Percentiles rank a stretch among this genome's conserved stretches.
These are phyloP conservation scores for Porphyridium purpureum DNA, from an alignment of 23 red algal genomes.

Conservation along the genomic window DNA sequence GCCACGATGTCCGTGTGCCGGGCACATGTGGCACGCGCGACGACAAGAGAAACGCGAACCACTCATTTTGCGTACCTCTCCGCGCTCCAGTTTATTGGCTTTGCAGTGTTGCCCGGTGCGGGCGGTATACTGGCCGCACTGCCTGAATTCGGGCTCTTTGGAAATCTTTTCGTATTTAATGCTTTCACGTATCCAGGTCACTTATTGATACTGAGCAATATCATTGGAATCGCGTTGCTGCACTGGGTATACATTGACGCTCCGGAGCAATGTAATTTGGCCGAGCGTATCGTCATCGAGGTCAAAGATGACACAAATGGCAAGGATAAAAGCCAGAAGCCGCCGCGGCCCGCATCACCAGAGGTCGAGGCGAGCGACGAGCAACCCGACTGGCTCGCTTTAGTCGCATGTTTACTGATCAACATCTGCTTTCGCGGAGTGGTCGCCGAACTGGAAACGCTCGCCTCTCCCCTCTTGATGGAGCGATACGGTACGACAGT, in stretches of 20 bases:
- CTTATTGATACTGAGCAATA: constrained; percentile 29
- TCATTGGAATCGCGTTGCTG: constrained; percentile 14
- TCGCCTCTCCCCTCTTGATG: constrained; percentile 64
- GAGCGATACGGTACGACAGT: constrained; percentile 26
- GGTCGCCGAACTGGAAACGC: constrained; percentile 72
- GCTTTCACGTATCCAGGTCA: constrained; percentile 67
- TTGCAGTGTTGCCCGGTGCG: constrained; percentile 72
- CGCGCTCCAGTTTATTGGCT: constrained; percentile 82
- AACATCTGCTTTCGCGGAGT: constrained; percentile 82
- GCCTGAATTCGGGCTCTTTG: constrained; percentile 10
- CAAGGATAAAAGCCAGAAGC: neutral
- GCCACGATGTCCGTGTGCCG: constrained; percentile 86
- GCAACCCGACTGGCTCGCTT: constrained; percentile 12
- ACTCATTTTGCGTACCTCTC: constrained; percentile 81
- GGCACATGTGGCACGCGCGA: constrained; percentile 52
- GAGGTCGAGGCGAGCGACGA: no score
- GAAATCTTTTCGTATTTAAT: constrained; percentile 22
- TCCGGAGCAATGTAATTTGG: neutral
- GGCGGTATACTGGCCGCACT: constrained; percentile 42
- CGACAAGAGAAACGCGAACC: constrained; percentile 25
- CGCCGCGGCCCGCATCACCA: no score
- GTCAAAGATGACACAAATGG: neutral
- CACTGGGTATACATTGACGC: constrained; percentile 54
- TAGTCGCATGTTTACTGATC: constrained; percentile 63
- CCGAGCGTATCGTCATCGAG: no score